Conservation (phyloP, 2,329 filamentous ascomycete species). For the Capronia americana region DNA sequence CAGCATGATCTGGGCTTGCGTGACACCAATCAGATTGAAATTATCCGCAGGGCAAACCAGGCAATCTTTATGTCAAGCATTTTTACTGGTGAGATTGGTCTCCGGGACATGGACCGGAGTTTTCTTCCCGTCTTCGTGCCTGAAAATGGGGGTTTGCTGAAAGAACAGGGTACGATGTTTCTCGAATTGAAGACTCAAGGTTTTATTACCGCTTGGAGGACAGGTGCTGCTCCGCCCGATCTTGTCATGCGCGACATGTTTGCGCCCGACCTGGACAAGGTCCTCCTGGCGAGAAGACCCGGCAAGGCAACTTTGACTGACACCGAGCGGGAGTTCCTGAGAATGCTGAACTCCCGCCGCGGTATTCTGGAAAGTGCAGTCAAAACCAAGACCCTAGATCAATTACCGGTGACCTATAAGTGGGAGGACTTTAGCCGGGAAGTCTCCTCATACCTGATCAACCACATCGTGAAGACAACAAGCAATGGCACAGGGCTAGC, state of each 20-base stretch:
- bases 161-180: constrained; percentile 66
- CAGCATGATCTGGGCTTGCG: constrained; percentile 59
- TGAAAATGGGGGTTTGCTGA: constrained; percentile 62
- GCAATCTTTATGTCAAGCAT: constrained; percentile 69
- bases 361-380: constrained; percentile 63
- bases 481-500: constrained; percentile 6
- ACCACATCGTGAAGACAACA: constrained; percentile 45
- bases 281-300: constrained; percentile 61
- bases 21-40: constrained; percentile 61
- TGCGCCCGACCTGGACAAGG: constrained; percentile 61
- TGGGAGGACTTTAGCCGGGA: constrained; percentile 69
- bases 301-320: constrained; percentile 62
- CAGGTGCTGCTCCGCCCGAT: constrained; percentile 60
- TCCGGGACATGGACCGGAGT: constrained; percentile 67
- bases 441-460: constrained; percentile 63
- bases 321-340: constrained; percentile 66
- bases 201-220: constrained; percentile 67
- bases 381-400: constrained; percentile 57
- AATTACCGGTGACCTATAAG: constrained; percentile 64
- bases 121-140: constrained; percentile 70
- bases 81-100: constrained; percentile 69
- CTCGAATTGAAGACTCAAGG: constrained; percentile 72
- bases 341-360: constrained; percentile 60
- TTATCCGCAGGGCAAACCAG: constrained; percentile 68
- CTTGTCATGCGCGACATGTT: constrained; percentile 67